Base-by-base conservation (phyloP, 2,329 filamentous ascomycete species). In the Trichoderma endophyticum region DNA sequence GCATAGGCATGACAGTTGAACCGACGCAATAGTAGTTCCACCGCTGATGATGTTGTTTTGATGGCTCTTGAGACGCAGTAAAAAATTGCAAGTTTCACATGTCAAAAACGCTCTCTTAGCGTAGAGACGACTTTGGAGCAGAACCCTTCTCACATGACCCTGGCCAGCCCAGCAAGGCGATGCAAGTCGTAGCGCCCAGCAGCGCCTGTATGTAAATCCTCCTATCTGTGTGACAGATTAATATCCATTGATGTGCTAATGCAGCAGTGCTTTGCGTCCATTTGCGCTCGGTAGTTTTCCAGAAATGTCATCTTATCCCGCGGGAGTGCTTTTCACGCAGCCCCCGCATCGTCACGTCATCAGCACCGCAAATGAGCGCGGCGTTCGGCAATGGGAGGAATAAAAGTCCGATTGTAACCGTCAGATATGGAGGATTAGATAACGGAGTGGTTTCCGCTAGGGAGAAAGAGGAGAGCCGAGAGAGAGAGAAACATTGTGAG, bases 271-370 rank as follows among this genome's bases (percentile, higher is more conserved):
- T 68, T 32, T 68, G 65, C 65, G 15, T 68, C 36, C 14, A 66
- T 15, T 48, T 21, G 34, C n/a, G 54, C 36, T 36, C 56, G 65
- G 54, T 56, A 48, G 54, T 32, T 68, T 30, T 67, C 51, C 63
- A 59, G 9, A 30, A 64, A 15, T 48, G 24, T 32, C 60, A 24
- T 24, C 14, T 48, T 24, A 2, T 21, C 30, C 43, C 28, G 43
- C 39, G 28, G 26, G 32, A 26, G 36, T n/a, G 54, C 56, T 51
- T 39, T 26, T 59, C 26, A 32, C 43, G 65, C 34, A 60, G 54
- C 57, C 66, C 66, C 66, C 66, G 66, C 66, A 69, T 69, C 39
- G 57, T 69, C 66, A 69, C 66, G 66, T 61, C 66, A 69, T 69
- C 39, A 69, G 66, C 66, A 26, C 26, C 32, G 39, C n/a, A 69